Evolutionary conservation across 2,329 filamentous ascomycete species (phyloP).

Genomic region (Trichoderma sp.): DNA sequence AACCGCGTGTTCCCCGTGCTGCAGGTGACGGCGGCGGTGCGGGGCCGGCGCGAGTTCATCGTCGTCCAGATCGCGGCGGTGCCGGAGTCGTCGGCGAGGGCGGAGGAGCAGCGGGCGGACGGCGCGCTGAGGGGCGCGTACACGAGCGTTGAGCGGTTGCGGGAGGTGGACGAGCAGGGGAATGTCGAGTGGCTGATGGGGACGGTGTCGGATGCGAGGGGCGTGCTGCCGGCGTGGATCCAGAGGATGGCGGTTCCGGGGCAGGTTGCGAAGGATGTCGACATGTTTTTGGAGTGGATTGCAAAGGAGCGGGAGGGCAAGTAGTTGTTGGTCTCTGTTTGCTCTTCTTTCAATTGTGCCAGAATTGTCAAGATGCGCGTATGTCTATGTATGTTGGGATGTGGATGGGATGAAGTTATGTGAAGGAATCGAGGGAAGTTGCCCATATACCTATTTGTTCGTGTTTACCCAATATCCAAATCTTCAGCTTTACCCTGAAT

Average conservation of each 20-base stretch:
- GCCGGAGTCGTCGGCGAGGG: neutral
- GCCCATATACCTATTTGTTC: constrained; percentile 9
- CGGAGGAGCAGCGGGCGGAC: constrained; percentile 41
- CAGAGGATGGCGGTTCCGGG: constrained; percentile 66
- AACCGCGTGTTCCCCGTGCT: constrained; percentile 69
- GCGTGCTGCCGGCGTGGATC: constrained; percentile 64
- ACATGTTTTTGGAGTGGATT: constrained; percentile 67
- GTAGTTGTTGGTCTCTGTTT: neutral
- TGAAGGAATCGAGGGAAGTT: neutral
- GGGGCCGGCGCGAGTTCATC: constrained; percentile 52
- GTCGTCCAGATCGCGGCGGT: constrained; percentile 58
- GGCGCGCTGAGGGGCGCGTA: constrained; percentile 61
- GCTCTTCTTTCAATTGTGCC: neutral
- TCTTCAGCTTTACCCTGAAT: neutral
- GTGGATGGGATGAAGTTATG: neutral
- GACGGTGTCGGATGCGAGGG: constrained; percentile 71
- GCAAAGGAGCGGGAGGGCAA: constrained; percentile 46
- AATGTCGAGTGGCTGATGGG: constrained; percentile 76
- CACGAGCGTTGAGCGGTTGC: constrained; percentile 65
- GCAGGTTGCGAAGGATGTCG: constrained; percentile 70
- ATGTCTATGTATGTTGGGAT: neutral
- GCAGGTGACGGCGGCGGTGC: constrained; percentile 57
- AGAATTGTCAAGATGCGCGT: neutral
- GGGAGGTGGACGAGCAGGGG: constrained; percentile 43
- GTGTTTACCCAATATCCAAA: neutral